Conservation (phyloP, 2,329 filamentous ascomycete genomes). For the Cercospora sp. region DNA sequence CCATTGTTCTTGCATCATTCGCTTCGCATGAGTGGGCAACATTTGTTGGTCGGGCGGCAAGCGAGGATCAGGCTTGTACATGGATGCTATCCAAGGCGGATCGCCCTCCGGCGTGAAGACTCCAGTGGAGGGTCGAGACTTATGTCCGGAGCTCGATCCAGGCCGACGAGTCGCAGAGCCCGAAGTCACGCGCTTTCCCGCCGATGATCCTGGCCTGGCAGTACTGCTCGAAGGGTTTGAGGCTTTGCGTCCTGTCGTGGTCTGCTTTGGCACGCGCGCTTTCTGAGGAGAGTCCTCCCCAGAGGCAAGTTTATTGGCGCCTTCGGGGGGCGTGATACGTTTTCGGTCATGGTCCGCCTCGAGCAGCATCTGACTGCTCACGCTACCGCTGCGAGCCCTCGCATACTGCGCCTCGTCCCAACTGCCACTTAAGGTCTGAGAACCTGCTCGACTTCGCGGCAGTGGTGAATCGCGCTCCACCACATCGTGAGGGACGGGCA, state of each 20-base stretch:
- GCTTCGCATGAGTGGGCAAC: constrained; percentile 86
- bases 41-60: constrained; percentile 94
- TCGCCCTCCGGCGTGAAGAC: constrained; percentile 78
- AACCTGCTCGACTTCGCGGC: constrained; percentile 59
- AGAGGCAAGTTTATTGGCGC: constrained; percentile 28
- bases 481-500: constrained; percentile 69
- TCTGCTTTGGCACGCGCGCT: constrained; percentile 43
- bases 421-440: constrained; percentile 57
- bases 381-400: constrained; percentile 67
- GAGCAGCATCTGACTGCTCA: constrained; percentile 55
- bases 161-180: constrained; percentile 25
- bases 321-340: constrained; percentile 41
- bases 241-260: constrained; percentile 31
- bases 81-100: constrained; percentile 89
- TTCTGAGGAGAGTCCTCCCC: constrained; percentile 41
- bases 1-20: constrained; percentile 92
- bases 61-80: constrained; percentile 93
- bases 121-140: constrained; percentile 57
- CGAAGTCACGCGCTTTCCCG: constrained; percentile 9
- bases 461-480: constrained; percentile 72
- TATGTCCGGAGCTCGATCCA: constrained; percentile 31
- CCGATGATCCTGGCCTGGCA: constrained; percentile 26
- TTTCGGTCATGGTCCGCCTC: constrained; percentile 47
- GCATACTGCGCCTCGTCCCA: constrained; percentile 45
- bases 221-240: constrained; percentile 16